Conservation (phyloP, 148 eudicot genomes). For the Fagopyrum tataricum region DNA sequence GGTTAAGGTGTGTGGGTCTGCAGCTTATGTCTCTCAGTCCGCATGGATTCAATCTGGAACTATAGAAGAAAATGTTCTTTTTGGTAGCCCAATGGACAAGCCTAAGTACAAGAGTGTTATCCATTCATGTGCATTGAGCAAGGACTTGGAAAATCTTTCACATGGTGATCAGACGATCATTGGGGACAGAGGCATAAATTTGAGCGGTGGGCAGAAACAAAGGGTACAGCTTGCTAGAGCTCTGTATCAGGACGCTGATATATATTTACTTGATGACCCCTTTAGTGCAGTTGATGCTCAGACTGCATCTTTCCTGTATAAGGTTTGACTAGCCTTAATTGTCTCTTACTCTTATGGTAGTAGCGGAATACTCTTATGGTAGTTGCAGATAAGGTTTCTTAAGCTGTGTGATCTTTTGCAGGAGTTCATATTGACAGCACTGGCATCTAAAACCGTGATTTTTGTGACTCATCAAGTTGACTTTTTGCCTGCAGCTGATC, state of each 20-base stretch:
- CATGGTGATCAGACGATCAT: conserved; percentile 97
- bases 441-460: conserved; percentile 71
- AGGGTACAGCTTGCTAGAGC: conserved; percentile 98
- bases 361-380: conserved; percentile 2
- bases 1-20: conserved; percentile 84
- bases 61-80: conserved; percentile 86
- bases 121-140: conserved; percentile 76
- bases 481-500: conserved; percentile 80
- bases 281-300: conserved; percentile 99
- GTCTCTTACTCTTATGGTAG: background rate
- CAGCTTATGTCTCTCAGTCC: conserved; percentile 95
- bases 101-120: conserved; percentile 68
- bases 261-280: conserved; percentile 96
- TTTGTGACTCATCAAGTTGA: conserved; percentile 98
- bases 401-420: conserved; percentile 29
- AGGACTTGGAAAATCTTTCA: conserved; percentile 75
- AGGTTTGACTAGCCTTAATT: conserved; percentile 27
- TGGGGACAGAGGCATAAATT: conserved; percentile 94
- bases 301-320: conserved; percentile 76
- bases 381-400: conserved; percentile 20
- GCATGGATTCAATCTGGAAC: conserved; percentile 99
- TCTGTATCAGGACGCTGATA: conserved; percentile 92
- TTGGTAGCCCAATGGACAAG: conserved; percentile 87
- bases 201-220: conserved; percentile 99
- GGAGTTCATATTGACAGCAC: conserved; percentile 79